Percentiles rank a stretch among this genome's conserved stretches.
Conservation (phyloP, 352 stramenopile genomes). For the Globisporangium abappressorium region DNA sequence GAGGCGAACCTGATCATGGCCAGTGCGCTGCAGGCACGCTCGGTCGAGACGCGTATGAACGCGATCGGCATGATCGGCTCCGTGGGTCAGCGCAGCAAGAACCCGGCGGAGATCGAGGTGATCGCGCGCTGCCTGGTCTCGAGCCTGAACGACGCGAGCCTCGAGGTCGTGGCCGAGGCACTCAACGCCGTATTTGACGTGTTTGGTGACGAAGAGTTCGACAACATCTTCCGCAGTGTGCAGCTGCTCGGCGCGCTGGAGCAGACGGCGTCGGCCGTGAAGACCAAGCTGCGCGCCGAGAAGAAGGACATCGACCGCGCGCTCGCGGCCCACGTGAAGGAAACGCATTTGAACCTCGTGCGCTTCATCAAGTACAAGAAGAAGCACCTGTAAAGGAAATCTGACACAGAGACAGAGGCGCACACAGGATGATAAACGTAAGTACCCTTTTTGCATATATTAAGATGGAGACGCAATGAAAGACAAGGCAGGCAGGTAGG, state of each 20-base stretch:
- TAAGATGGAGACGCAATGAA: neutral
- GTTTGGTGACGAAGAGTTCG: conserved; percentile 78
- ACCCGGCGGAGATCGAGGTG: conserved; percentile 62
- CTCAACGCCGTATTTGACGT: conserved; percentile 88
- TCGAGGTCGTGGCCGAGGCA: conserved; percentile 83
- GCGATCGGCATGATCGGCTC: conserved; percentile 75
- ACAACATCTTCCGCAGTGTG: conserved; percentile 64
- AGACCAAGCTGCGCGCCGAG: conserved; percentile 75
- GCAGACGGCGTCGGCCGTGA: conserved; percentile 51
- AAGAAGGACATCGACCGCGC: conserved; percentile 76
- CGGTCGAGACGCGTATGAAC: conserved; percentile 71
- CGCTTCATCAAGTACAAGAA: conserved; percentile 93
- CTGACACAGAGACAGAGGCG: neutral
- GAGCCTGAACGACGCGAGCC: conserved; percentile 58
- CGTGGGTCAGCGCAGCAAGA: conserved; percentile 69
- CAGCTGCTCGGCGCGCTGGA: conserved; percentile 69
- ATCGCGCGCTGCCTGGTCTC: conserved; percentile 59
- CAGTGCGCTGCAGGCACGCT: conserved; percentile 54
- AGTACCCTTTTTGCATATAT: conserved; percentile 7
- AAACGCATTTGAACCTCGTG: conserved; percentile 82
- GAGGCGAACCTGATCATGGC: conserved; percentile 70
- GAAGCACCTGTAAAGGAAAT: conserved; percentile 56
- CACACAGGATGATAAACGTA: neutral
- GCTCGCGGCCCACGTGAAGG: conserved; percentile 80
- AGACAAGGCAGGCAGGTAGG: neutral